Conservation (phyloP, 176 grass and related monocot species). For the Ampelocalamus luodianensis region DNA sequence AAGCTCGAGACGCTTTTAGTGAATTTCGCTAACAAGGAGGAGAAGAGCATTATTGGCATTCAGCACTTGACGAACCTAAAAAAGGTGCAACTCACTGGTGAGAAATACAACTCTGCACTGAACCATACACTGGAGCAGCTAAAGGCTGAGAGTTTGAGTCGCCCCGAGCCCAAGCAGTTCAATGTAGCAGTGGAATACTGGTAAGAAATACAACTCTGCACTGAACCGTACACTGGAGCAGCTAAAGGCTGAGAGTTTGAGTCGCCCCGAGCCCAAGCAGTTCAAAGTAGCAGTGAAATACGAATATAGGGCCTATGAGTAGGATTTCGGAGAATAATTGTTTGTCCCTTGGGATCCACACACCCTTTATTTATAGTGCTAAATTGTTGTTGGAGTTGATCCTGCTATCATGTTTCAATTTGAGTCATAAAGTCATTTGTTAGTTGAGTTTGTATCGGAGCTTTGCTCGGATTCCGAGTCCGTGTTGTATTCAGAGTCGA, state of each 20-base stretch:
- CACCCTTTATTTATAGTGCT: too few relatives aligned
- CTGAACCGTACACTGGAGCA: background rate
- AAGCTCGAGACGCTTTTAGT: background rate
- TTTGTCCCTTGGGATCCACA: too few relatives aligned
- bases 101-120: background rate
- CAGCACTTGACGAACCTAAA: background rate
- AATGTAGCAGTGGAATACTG: background rate
- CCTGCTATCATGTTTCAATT: too few relatives aligned
- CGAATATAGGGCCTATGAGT: too few relatives aligned
- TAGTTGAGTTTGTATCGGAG: too few relatives aligned
- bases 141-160: background rate
- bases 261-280: background rate
- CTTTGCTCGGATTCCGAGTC: too few relatives aligned
- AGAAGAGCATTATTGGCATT: background rate
- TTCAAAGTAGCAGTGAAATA: constrained; percentile 1
- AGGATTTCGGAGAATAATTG: too few relatives aligned
- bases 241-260: background rate
- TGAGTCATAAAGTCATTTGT: too few relatives aligned
- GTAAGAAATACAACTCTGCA: background rate
- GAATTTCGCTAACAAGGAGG: background rate
- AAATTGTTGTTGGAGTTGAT: too few relatives aligned
- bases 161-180: background rate
- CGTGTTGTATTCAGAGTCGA: too few relatives aligned
- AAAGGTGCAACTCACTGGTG: background rate
- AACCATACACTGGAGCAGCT: background rate